Base-by-base conservation (phyloP, 202 grass and related monocot species). In the Hordeum pubiflorum region DNA sequence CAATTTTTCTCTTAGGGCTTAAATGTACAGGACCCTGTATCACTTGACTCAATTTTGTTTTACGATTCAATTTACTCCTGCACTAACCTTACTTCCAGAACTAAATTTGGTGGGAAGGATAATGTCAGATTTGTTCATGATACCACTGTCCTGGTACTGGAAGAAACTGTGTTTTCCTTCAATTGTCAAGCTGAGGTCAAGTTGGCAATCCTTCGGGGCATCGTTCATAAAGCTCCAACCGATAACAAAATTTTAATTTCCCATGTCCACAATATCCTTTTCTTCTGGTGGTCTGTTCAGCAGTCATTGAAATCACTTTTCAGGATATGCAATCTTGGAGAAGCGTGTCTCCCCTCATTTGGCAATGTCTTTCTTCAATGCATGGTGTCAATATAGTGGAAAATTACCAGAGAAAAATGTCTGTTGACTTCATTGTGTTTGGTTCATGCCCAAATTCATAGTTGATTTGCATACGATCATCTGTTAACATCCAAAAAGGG, bases 21-120 rank as follows among this genome's bases (percentile, higher is more conserved):
- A 77, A 89, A 72, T 86, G 83, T 86, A 78, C 79, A 82, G n/a
- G 21, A 78, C 2, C 55, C 21, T 73, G 40, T 11, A 58, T 82
- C 34, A 64, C 15, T 76, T 71, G 58, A 77, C n/a, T 37, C 46
- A 50, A 76, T 77, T 85, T 74, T 48, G 66, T 50, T 59, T 50
- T 50, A 24, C 34, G 31, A 84, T 73, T 82, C 39, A 18, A 54
- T 21, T 5, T 66, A 63, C 52, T 81, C 69, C 34, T 72, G n/a
- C 15, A 65, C 13, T 72, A 68, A 76, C 64, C 55, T 56, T 76
- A 33, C 44, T 55, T 4, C 40, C 63, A 50, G 23, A 77, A 85
- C 7, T 36, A 55, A 70, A 76, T 62, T 63, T 84, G 32, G 79
- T 63, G 13, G 23, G 69, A 75, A 33, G 8, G 74, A 84, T 60